Conservation (phyloP, 768 basidiomycete species). For the Paxillus involutus region DNA sequence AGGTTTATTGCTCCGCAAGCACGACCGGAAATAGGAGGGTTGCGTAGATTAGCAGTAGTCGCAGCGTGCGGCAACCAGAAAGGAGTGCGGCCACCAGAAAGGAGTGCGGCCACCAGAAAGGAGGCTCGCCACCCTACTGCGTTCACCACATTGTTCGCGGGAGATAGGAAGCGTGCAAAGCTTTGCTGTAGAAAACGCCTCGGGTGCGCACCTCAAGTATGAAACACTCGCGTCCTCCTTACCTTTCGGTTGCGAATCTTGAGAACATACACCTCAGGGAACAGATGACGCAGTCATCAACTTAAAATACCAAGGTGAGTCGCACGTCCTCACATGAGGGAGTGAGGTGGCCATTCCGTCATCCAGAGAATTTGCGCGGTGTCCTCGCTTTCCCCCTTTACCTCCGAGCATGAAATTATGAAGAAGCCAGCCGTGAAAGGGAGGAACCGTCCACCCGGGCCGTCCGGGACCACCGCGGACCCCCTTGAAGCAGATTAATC, state of each 20-base stretch:
- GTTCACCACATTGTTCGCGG: background rate
- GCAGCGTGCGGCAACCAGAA: conserved; percentile 5
- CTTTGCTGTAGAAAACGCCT: background rate
- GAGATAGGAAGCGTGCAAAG: background rate
- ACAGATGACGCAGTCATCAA: conserved; percentile 12
- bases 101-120: conserved; percentile 7
- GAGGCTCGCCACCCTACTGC: background rate
- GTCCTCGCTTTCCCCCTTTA: too few relatives aligned
- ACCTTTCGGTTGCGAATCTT: background rate
- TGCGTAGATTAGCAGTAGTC: conserved; percentile 12
- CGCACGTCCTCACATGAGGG: too few relatives aligned
- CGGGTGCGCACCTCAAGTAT: conserved; percentile 2
- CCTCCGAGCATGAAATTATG: too few relatives aligned
- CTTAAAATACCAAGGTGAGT: conserved; percentile 9
- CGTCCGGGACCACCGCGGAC: too few relatives aligned
- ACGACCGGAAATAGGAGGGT: conserved; percentile 19
- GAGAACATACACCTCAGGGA: background rate
- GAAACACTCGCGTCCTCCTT: conserved; percentile 15
- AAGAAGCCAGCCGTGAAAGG: too few relatives aligned
- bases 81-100: conserved; percentile 8
- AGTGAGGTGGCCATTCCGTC: too few relatives aligned
- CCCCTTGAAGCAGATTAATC: too few relatives aligned
- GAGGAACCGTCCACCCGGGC: too few relatives aligned
- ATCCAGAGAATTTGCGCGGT: too few relatives aligned
- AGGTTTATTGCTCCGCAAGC: conserved; percentile 2